A percentile compares a stretch with the other conserved stretches of the same genome.
phyloP scores from a whole-genome alignment of 306 rosid genomes.

The Amphicarpaea edgeworthii region DNA sequence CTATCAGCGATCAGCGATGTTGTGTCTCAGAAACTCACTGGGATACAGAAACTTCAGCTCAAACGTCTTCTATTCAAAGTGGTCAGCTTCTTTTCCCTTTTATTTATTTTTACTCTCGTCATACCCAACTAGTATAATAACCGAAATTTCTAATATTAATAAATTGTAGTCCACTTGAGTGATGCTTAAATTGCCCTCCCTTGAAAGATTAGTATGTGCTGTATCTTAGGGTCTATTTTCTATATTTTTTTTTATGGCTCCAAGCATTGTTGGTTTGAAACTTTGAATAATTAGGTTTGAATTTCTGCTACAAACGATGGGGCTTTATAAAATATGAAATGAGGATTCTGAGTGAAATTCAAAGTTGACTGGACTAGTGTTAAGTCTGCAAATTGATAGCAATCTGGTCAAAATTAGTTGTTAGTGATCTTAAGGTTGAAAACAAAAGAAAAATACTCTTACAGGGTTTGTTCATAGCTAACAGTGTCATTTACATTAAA shows the following conservation, averaged over 20 bases:
- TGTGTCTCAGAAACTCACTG: constrained; percentile 92
- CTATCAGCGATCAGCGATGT: constrained; percentile 80
- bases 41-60: constrained; percentile 81
- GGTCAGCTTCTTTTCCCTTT: constrained; percentile 52
- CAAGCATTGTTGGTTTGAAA: no score
- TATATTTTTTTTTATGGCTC: not conserved
- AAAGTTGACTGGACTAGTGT: no score
- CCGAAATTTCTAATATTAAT: not conserved
- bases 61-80: constrained; percentile 84
- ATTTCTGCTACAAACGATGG: no score
- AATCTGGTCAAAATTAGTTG: not conserved
- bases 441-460: not conserved
- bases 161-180: not conserved
- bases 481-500: not conserved
- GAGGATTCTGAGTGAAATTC: no score
- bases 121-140: not conserved
- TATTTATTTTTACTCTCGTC: not conserved
- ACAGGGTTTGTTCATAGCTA: not conserved
- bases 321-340: no score
- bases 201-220: not conserved
- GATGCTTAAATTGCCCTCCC: not conserved
- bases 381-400: not conserved
- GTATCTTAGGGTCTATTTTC: not conserved
- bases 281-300: no score
- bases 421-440: not conserved